A percentile compares a stretch with the other conserved stretches of the same genome.
These are phyloP conservation scores for Coccomyxa sp. DNA, from an alignment of 139 green algal genomes.

Conservation along the genomic window DNA sequence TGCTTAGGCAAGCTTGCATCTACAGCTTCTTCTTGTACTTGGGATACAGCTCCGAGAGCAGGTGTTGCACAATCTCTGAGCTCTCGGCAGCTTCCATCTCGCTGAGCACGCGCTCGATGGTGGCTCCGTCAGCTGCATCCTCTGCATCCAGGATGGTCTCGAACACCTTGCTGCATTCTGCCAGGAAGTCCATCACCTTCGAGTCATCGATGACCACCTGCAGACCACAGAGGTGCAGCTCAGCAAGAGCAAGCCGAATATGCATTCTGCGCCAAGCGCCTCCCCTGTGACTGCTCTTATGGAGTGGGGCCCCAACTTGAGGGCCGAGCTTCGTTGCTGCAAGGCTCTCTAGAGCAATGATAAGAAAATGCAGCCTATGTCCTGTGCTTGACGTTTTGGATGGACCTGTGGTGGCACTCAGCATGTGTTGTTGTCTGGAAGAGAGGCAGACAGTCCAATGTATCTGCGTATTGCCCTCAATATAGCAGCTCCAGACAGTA, in stretches of 20 bases:
- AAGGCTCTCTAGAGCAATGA: not conserved
- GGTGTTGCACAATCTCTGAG: slow-evolving; percentile 5
- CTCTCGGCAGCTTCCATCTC: slow-evolving; percentile 3
- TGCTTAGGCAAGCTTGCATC: no score
- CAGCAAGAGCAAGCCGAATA: no score
- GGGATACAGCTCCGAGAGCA: slow-evolving; percentile 9
- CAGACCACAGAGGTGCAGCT: not conserved
- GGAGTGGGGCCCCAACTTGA: no score
- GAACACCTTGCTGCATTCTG: not conserved
- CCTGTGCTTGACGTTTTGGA: not conserved
- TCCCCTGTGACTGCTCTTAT: no score
- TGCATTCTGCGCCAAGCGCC: no score
- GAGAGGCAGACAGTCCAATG: not conserved
- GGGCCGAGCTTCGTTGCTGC: not conserved
- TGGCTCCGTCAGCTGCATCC: slow-evolving; percentile 6
- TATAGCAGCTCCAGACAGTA: not conserved
- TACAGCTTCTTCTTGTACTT: slow-evolving; percentile 9
- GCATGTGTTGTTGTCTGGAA: not conserved
- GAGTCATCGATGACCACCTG: slow-evolving; percentile 14
- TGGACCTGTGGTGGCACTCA: not conserved
- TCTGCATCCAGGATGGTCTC: slow-evolving; percentile 14
- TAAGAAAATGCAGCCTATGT: not conserved
- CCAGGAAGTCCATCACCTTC: slow-evolving; percentile 8
- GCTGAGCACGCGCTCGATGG: slow-evolving; percentile 4
- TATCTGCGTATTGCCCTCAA: not conserved